Base-by-base conservation (phyloP, 1,139 yeast species). In the Saccharomyces hybrid region DNA sequence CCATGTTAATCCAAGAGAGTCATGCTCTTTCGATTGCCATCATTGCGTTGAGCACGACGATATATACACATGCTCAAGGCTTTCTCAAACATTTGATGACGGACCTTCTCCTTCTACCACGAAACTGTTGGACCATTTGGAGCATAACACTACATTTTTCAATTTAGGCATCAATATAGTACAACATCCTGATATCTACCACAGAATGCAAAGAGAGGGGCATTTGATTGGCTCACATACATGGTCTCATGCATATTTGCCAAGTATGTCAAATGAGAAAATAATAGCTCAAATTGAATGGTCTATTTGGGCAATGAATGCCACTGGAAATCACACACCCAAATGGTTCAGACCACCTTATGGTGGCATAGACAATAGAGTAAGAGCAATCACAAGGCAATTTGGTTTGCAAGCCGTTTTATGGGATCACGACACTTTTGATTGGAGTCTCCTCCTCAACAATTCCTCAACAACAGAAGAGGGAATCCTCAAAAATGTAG, bases 231-330 rank as follows among this genome's bases (percentile, higher is more conserved):
- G 88, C 1, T 80, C 91, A 0, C 99, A 91, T 69, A 89, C 97
- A 1, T 91, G 97, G 96, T 83, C 93, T 4, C 98, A 91, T 72
- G 83, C 84, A 56, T 88, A 85, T 63, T 76, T 91, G 58, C 97
- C 98, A 1, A 73, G 83, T 1, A 75, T 91, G 56, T 71, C 82
- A 16, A 89, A 89, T 67, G 93, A 88, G 69, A 80, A 88, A 59
- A 81, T 91, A 21, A 83, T 87, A 57, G 96, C 97, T 0, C 96
- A 91, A 69, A 73, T 91, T 50, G 85, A 91, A 71, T 91, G 98
- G 99, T 86, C 95, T 1, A 83, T 90, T 42, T 91, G 98, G 98
- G 96, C 97, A 4, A 88, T 90, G 95, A 90, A 93, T 72, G 96
- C 97, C 2, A 90, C 98, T 0, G 87, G 89, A 0, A 77, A 84